phyloP scores from a whole-genome alignment of 2,329 filamentous ascomycete species.

The Colletotrichum higginsianum region DNA sequence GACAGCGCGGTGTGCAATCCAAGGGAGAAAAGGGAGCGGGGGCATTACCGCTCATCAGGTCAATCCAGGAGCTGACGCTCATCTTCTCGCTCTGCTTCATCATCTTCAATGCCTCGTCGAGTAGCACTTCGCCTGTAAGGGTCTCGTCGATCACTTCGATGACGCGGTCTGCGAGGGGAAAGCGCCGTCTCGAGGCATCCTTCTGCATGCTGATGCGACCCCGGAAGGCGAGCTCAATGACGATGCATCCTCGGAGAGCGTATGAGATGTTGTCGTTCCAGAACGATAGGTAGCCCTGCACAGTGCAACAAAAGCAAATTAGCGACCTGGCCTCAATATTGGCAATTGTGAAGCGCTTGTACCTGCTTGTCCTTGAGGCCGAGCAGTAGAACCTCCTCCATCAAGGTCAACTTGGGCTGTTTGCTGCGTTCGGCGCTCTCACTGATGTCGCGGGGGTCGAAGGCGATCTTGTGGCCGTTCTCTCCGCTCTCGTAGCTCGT shows the following conservation, averaged over 20 bases:
- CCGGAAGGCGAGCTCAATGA: constrained; percentile 95
- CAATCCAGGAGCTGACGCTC: constrained; percentile 99
- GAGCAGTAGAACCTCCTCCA: constrained; percentile 97
- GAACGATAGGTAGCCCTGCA: constrained; percentile 95
- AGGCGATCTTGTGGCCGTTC: constrained; percentile 99
- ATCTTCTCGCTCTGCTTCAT: constrained; percentile 99
- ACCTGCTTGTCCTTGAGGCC: constrained; percentile 99
- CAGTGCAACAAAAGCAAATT: constrained; percentile 12
- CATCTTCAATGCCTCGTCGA: constrained; percentile 99
- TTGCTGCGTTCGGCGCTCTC: constrained; percentile 97
- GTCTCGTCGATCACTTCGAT: constrained; percentile 99
- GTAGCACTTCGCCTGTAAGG: constrained; percentile 93
- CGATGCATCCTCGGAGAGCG: constrained; percentile 96
- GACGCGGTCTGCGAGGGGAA: constrained; percentile 90
- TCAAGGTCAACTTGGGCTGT: constrained; percentile 97
- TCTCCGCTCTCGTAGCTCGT: constrained; percentile 93
- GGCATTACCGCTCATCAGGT: constrained; percentile 92
- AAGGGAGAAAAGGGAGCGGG: constrained; percentile 33
- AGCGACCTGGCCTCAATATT: constrained; percentile 19
- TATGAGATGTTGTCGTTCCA: constrained; percentile 99
- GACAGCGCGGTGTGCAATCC: constrained; percentile 6
- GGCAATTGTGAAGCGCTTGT: constrained; percentile 49
- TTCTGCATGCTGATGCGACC: constrained; percentile 99
- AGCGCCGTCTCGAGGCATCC: constrained; percentile 90
- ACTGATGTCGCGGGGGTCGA: constrained; percentile 96